These are phyloP conservation scores for Mycena polygramma DNA, from an alignment of 768 basidiomycete genomes.

Conservation along the genomic window DNA sequence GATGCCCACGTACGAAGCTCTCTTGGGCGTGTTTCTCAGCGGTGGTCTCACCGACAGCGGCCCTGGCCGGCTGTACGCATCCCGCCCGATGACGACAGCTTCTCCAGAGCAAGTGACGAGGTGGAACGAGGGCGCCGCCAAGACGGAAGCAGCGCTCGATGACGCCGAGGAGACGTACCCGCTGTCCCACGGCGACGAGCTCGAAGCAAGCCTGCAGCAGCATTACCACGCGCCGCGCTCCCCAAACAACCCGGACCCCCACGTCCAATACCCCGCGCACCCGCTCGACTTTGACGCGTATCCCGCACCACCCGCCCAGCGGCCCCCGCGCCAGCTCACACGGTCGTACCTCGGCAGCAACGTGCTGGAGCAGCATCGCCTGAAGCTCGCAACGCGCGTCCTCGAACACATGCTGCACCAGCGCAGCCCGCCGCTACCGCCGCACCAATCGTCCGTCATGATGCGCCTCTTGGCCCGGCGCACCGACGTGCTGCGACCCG, in stretches of 20 bases:
- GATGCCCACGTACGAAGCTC: slow-evolving; percentile 19
- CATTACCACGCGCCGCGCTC: slow-evolving; percentile 28
- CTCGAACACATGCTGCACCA: slow-evolving; percentile 27
- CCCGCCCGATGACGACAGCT: neutral
- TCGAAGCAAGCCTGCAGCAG: slow-evolving; percentile 9
- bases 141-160: neutral
- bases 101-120: neutral
- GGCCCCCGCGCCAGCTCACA: neutral
- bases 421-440: slow-evolving; percentile 24
- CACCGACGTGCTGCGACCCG: slow-evolving; percentile 1
- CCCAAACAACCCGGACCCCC: slow-evolving; percentile 27
- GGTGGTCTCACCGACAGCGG: neutral
- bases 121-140: neutral
- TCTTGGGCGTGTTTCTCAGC: slow-evolving; percentile 16
- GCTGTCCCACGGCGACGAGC: neutral
- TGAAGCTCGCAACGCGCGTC: slow-evolving; percentile 12
- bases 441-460: slow-evolving; percentile 4
- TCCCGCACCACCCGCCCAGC: slow-evolving; percentile 1
- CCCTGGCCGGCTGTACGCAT: neutral
- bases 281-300: slow-evolving; percentile 30
- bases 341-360: neutral
- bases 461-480: slow-evolving; percentile 5
- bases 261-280: slow-evolving; percentile 16
- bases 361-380: neutral
- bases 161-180: neutral